Percentiles rank a stretch among this genome's conserved stretches.
phyloP scores from a whole-genome alignment of 2,329 filamentous ascomycete genomes.

The Atkinsonella hypoxylon region DNA sequence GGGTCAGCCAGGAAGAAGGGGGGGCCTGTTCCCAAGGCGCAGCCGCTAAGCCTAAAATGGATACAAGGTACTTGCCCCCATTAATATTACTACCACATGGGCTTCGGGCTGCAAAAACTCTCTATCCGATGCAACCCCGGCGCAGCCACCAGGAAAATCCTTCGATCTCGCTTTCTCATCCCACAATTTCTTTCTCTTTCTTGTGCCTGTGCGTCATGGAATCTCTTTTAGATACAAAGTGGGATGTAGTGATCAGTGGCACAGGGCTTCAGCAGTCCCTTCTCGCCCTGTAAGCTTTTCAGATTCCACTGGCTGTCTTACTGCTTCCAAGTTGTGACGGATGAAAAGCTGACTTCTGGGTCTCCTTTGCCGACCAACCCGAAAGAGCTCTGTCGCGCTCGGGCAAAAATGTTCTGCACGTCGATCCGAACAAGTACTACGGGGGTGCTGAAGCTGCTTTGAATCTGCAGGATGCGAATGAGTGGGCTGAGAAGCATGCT shows the following conservation, averaged over 20 bases:
- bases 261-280: constrained; percentile 70
- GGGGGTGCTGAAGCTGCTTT: constrained; percentile 77
- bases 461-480: constrained; percentile 67
- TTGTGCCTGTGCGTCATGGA: constrained; percentile 44
- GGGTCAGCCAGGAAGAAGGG: not conserved
- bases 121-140: constrained; percentile 4
- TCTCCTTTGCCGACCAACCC: constrained; percentile 21
- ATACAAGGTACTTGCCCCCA: not conserved
- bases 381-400: constrained; percentile 83
- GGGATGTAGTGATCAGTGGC: constrained; percentile 71
- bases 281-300: constrained; percentile 56
- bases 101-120: constrained; percentile 9
- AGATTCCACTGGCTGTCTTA: constrained; percentile 17
- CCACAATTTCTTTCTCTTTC: constrained; percentile 8
- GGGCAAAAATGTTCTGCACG: constrained; percentile 79
- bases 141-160: constrained; percentile 5
- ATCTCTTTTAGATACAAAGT: constrained; percentile 58
- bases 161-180: constrained; percentile 7
- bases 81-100: too few relatives aligned
- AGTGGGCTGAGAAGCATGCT: constrained; percentile 47
- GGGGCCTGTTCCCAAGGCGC: too few relatives aligned
- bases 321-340: not conserved
- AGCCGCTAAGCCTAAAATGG: constrained; percentile 5
- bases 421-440: constrained; percentile 82
- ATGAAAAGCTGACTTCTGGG: constrained; percentile 12